phyloP scores from a whole-genome alignment of 768 basidiomycete species.

The Clathrus columnatus region DNA sequence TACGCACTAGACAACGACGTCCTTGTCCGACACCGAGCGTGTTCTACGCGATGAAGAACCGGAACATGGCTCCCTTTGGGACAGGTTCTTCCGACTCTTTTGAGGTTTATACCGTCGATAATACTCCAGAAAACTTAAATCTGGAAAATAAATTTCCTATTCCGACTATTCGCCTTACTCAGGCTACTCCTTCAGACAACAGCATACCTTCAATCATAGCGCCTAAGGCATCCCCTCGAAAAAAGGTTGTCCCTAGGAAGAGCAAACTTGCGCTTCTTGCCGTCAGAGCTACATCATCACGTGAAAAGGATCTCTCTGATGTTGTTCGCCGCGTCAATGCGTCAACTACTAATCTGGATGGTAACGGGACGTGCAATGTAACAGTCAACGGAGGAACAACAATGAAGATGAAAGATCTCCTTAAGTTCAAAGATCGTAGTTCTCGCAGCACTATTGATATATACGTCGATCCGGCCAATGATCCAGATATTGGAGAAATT shows the following conservation, averaged over 20 bases:
- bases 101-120: slow-evolving; percentile 18
- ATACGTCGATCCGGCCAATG: slow-evolving; percentile 53
- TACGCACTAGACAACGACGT: not conserved
- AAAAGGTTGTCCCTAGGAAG: slow-evolving; percentile 64
- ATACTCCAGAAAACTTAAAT: slow-evolving; percentile 20
- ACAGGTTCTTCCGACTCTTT: slow-evolving; percentile 12
- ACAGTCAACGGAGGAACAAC: slow-evolving; percentile 7
- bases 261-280: slow-evolving; percentile 49
- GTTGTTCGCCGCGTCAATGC: slow-evolving; percentile 44
- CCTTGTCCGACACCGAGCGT: not conserved
- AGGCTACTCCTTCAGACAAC: slow-evolving; percentile 51
- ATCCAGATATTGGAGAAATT: slow-evolving; percentile 61
- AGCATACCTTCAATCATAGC: slow-evolving; percentile 21
- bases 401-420: not conserved
- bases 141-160: slow-evolving; percentile 21
- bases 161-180: slow-evolving; percentile 63
- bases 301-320: slow-evolving; percentile 48
- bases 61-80: slow-evolving; percentile 19
- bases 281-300: slow-evolving; percentile 14
- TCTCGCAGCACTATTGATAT: slow-evolving; percentile 42
- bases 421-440: not conserved
- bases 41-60: slow-evolving; percentile 2
- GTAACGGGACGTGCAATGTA: slow-evolving; percentile 34
- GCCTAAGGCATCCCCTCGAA: slow-evolving; percentile 26
- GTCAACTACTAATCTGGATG: slow-evolving; percentile 14